These are phyloP conservation scores for Trametes sp. DNA, from an alignment of 1,284 basidiomycete genomes.

Conservation along the genomic window DNA sequence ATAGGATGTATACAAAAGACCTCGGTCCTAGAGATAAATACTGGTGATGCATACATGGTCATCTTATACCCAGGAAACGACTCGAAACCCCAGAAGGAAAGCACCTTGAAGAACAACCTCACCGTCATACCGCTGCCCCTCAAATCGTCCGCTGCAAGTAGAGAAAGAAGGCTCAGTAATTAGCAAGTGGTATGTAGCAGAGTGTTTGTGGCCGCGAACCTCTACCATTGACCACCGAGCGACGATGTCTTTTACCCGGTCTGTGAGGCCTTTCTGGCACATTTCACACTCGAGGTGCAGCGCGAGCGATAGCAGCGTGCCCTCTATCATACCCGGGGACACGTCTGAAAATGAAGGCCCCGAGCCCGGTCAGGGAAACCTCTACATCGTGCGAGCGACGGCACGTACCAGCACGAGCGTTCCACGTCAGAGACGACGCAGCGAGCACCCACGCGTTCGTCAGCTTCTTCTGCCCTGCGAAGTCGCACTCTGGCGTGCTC, in stretches of 20 bases:
- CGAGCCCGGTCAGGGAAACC: no score
- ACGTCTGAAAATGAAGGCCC: no score
- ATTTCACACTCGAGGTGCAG: neutral
- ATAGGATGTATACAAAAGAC: no score
- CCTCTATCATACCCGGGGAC: neutral
- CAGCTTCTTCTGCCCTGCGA: conserved; percentile 38
- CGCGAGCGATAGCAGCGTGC: neutral
- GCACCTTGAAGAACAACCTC: neutral
- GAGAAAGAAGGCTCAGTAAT: neutral
- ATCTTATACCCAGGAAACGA: neutral
- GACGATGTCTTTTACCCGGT: neutral
- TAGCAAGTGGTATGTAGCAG: neutral
- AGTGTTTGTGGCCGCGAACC: neutral
- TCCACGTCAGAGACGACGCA: conserved; percentile 39
- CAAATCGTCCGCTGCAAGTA: neutral
- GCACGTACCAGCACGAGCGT: conserved; percentile 35
- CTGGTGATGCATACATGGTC: no score
- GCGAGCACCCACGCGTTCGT: conserved; percentile 40
- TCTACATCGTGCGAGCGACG: no score
- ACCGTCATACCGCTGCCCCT: neutral
- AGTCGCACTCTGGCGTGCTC: conserved; percentile 35
- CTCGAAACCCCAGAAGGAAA: neutral
- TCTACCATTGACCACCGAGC: neutral
- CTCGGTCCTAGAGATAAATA: no score
- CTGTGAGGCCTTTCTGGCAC: neutral